Conservation (phyloP, 306 rosid species). For the Vigna mungo region DNA sequence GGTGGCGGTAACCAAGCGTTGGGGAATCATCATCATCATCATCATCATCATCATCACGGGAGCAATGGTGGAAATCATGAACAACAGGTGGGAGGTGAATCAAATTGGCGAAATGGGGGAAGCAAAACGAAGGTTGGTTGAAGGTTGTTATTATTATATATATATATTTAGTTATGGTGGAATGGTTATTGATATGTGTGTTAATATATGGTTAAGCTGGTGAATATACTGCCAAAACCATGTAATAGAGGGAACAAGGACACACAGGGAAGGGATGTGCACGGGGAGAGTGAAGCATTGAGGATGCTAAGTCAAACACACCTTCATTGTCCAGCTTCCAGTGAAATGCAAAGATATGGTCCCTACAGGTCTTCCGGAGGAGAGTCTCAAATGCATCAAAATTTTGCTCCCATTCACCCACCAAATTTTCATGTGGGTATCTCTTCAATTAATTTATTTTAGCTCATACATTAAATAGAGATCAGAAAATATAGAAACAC, state of each 20-base stretch:
- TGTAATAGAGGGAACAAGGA: constrained; percentile 52
- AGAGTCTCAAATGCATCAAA: constrained; percentile 57
- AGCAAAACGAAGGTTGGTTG: constrained; percentile 58
- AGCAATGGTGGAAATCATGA: constrained; percentile 43
- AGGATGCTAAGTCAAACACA: constrained; percentile 59
- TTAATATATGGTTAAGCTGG: constrained; percentile 31
- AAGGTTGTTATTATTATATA: background rate
- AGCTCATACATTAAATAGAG: constrained; percentile 10
- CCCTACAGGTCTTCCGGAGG: constrained; percentile 56
- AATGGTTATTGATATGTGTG: background rate
- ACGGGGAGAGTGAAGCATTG: constrained; percentile 65
- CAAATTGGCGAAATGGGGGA: constrained; percentile 51
- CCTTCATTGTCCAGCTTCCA: constrained; percentile 60
- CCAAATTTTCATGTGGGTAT: constrained; percentile 70
- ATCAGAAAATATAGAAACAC: constrained; percentile 3
- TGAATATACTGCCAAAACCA: constrained; percentile 54
- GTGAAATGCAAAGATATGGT: constrained; percentile 59
- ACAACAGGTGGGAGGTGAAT: constrained; percentile 42
- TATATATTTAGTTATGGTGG: background rate
- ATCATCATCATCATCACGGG: background rate
- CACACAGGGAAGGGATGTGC: constrained; percentile 49
- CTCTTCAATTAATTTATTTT: constrained; percentile 14
- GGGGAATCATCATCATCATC: constrained; percentile 40
- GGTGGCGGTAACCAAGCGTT: background rate
- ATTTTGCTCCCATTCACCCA: constrained; percentile 53